These are phyloP conservation scores for Aspergillus tamarii DNA, from an alignment of 2,329 filamentous ascomycete species.

Conservation along the genomic window DNA sequence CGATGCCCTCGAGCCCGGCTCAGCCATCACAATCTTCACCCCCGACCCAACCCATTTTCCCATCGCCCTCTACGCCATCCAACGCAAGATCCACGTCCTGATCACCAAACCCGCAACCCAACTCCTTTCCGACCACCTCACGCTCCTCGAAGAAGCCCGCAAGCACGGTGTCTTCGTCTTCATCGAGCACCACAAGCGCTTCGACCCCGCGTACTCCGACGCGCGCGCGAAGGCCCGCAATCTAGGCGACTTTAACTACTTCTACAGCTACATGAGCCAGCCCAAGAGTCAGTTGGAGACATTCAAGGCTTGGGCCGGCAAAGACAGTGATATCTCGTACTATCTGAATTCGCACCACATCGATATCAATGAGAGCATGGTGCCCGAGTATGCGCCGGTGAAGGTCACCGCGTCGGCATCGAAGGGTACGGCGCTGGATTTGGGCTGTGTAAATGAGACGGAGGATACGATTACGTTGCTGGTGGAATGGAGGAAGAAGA, in stretches of 20 bases:
- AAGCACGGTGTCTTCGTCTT: slow-evolving; percentile 85
- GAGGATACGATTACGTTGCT: slow-evolving; percentile 93
- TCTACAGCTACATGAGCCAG: slow-evolving; percentile 96
- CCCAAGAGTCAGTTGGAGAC: slow-evolving; percentile 89
- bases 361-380: slow-evolving; percentile 91
- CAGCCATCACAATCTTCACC: slow-evolving; percentile 95
- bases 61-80: slow-evolving; percentile 89
- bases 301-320: slow-evolving; percentile 91
- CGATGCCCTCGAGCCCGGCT: slow-evolving; percentile 76
- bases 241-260: slow-evolving; percentile 96
- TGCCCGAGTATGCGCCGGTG: slow-evolving; percentile 75
- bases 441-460: slow-evolving; percentile 79
- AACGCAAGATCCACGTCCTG: slow-evolving; percentile 84
- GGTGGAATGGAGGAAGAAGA: slow-evolving; percentile 81
- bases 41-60: slow-evolving; percentile 91
- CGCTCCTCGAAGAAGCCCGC: slow-evolving; percentile 71
- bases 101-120: slow-evolving; percentile 95
- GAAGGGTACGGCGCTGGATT: slow-evolving; percentile 73
- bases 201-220: slow-evolving; percentile 89
- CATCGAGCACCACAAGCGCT: slow-evolving; percentile 96
- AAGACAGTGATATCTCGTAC: slow-evolving; percentile 91
- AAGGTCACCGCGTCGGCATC: slow-evolving; percentile 79
- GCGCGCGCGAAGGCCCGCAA: slow-evolving; percentile 75
- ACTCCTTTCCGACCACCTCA: slow-evolving; percentile 75
- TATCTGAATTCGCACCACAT: slow-evolving; percentile 96